These are phyloP conservation scores for Murraya paniculata DNA, from an alignment of 345 rosid species.

Conservation along the genomic window DNA sequence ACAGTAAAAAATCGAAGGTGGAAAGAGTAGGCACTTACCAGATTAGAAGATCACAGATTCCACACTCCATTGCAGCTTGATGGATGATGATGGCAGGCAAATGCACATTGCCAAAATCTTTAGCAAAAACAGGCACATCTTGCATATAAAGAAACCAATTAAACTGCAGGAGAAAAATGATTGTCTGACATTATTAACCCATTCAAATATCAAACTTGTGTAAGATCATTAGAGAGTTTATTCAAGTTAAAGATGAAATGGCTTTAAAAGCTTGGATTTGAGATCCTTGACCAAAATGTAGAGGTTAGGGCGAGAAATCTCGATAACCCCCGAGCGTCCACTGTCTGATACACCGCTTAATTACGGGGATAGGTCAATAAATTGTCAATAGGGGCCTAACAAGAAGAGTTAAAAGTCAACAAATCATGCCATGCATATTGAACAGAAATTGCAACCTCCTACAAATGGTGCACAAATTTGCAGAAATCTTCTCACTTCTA, in stretches of 20 bases:
- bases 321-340: background rate
- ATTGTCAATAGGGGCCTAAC: background rate
- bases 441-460: background rate
- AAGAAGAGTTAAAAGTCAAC: background rate
- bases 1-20: background rate
- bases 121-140: background rate
- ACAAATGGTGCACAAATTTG: background rate
- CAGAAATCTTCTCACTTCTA: background rate
- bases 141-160: background rate
- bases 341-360: background rate
- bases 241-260: background rate
- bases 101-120: background rate
- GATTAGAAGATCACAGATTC: background rate
- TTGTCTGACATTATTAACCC: background rate
- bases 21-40: background rate
- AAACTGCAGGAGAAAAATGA: background rate
- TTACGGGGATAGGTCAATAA: background rate
- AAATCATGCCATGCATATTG: too few relatives aligned
- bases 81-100: background rate
- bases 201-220: background rate
- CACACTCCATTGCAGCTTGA: background rate
- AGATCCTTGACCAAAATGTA: background rate
- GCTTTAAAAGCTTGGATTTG: background rate
- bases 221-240: background rate
- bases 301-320: background rate